These are phyloP conservation scores for Fusarium lyarnte DNA, from an alignment of 2,329 filamentous ascomycete genomes.

Conservation along the genomic window DNA sequence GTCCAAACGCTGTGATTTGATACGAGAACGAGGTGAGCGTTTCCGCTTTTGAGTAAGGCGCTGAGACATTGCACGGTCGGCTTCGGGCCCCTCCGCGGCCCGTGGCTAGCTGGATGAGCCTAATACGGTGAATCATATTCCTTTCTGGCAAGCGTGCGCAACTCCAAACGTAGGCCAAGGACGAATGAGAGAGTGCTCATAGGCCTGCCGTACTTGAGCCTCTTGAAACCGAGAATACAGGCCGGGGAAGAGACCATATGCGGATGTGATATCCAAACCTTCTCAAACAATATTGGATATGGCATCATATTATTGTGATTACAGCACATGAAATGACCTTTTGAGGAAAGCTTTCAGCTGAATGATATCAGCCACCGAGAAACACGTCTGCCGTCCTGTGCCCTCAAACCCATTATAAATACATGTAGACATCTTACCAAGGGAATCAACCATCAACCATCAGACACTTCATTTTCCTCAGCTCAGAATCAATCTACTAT, in stretches of 20 bases:
- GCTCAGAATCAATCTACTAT: fast-evolving
- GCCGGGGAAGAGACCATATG: neutral
- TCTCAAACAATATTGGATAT: neutral
- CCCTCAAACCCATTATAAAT: neutral
- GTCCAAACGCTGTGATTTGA: neutral
- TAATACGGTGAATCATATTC: neutral
- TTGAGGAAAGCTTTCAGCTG: neutral
- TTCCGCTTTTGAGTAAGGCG: neutral
- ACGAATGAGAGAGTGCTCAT: neutral
- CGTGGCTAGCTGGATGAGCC: neutral
- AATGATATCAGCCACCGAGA: neutral
- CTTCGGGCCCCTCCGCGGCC: neutral
- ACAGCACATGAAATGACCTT: neutral
- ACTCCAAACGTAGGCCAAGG: neutral
- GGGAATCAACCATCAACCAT: neutral
- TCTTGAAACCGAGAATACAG: fast-evolving
- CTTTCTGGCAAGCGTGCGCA: neutral
- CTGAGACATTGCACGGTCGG: neutral
- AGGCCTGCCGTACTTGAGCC: neutral
- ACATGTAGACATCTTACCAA: neutral
- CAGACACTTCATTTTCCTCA: neutral
- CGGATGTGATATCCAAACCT: neutral
- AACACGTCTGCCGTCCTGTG: fast-evolving
- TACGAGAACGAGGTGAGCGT: neutral
- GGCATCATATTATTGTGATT: neutral